A percentile compares a stretch with the other conserved stretches of the same genome.
phyloP scores from a whole-genome alignment of 1,139 yeast genomes.

The Lodderomyces theae region DNA sequence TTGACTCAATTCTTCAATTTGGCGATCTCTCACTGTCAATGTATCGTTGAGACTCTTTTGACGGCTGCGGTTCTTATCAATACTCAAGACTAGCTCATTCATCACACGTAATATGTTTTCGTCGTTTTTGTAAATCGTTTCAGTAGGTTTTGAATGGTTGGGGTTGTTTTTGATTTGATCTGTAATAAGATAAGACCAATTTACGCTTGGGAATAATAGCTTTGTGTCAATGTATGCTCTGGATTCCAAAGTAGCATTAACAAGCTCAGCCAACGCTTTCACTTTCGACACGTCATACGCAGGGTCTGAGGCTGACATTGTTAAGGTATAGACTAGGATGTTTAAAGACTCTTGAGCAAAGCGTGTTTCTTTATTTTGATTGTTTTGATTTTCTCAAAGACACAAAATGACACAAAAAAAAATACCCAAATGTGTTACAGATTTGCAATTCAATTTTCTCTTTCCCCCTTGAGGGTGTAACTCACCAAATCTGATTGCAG shows the following conservation, averaged over 20 bases:
- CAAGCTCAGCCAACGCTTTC: constrained; percentile 31
- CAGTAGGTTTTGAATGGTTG: constrained; percentile 23
- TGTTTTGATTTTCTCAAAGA: constrained; percentile 3
- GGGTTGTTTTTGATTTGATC: constrained; percentile 16
- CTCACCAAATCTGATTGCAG: too few relatives aligned
- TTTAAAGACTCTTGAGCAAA: not conserved
- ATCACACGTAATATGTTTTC: constrained; percentile 42
- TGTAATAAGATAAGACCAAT: constrained; percentile 29
- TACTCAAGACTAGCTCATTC: constrained; percentile 37
- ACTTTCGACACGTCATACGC: constrained; percentile 13
- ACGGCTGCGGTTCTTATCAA: constrained; percentile 39
- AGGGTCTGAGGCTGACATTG: not conserved
- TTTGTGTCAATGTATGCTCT: constrained; percentile 38
- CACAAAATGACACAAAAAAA: not conserved
- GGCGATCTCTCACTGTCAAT: constrained; percentile 29
- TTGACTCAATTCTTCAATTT: constrained; percentile 25
- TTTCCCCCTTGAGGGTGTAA: too few relatives aligned
- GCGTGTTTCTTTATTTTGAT: too few relatives aligned
- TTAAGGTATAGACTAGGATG: not conserved
- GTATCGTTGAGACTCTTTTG: constrained; percentile 32
- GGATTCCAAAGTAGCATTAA: constrained; percentile 36
- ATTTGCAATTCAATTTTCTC: too few relatives aligned
- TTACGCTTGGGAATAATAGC: constrained; percentile 33
- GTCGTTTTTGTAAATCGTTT: constrained; percentile 40
- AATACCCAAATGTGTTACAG: too few relatives aligned